Percentiles rank a stretch among this genome's conserved stretches.
These are phyloP conservation scores for Aspergillus pseudoviridinutans DNA, from an alignment of 2,329 filamentous ascomycete genomes.

Conservation along the genomic window DNA sequence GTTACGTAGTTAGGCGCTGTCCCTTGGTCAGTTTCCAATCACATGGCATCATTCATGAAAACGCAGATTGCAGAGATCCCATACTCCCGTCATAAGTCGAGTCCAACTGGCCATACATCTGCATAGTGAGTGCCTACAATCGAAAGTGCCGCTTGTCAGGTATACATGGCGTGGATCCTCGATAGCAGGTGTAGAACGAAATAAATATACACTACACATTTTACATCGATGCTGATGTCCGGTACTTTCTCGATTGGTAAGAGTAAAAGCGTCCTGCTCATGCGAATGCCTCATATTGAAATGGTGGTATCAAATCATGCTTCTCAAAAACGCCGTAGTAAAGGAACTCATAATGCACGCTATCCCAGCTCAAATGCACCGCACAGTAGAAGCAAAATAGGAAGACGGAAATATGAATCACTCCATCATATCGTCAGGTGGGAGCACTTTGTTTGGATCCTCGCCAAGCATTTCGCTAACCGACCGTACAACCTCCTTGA, in stretches of 20 bases:
- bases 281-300: not conserved
- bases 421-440: slow-evolving; percentile 25
- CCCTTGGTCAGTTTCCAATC: not conserved
- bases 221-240: not conserved
- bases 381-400: slow-evolving; percentile 16
- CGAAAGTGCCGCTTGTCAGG: no score
- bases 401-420: slow-evolving; percentile 14
- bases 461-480: slow-evolving; percentile 65
- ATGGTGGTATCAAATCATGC: slow-evolving; percentile 13
- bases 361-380: slow-evolving; percentile 14
- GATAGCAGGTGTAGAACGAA: not conserved
- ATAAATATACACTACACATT: not conserved
- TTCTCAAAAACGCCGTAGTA: slow-evolving; percentile 20
- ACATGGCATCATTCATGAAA: not conserved
- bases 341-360: not conserved
- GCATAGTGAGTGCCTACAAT: not conserved
- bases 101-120: not conserved
- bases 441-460: slow-evolving; percentile 50
- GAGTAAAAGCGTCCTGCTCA: not conserved
- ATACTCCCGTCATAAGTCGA: not conserved
- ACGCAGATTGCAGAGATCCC: not conserved
- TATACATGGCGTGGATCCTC: no score
- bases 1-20: not conserved
- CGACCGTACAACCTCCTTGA: slow-evolving; percentile 73
- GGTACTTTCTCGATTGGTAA: not conserved